Evolutionary conservation across 228 moss, liverwort and hornwort genomes (phyloP).

Genomic region (Sphagnum fallax): DNA sequence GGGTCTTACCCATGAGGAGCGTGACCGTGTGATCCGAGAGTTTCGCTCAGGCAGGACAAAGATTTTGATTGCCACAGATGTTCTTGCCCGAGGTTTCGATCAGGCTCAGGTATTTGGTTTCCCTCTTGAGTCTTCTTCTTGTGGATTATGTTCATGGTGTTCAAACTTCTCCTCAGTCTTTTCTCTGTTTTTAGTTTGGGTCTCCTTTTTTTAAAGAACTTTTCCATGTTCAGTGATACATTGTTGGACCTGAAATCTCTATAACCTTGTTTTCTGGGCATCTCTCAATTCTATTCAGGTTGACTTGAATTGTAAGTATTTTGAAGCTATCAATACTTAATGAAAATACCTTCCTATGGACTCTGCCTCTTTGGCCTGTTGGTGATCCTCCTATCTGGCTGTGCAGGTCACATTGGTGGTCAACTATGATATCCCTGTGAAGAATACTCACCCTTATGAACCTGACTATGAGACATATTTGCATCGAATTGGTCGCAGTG

Average conservation of each 20-base stretch:
- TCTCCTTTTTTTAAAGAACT: not conserved
- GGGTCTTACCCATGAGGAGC: slow-evolving; percentile 80
- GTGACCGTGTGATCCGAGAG: slow-evolving; percentile 86
- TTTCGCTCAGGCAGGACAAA: slow-evolving; percentile 91
- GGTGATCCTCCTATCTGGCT: no score
- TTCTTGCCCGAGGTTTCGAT: slow-evolving; percentile 94
- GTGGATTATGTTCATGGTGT: not conserved
- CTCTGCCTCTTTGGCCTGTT: no score
- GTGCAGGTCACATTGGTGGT: slow-evolving; percentile 87
- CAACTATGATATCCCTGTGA: slow-evolving; percentile 83
- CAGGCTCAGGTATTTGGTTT: slow-evolving; percentile 71
- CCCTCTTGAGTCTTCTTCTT: no score
- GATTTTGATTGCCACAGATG: slow-evolving; percentile 89
- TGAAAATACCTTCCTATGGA: no score
- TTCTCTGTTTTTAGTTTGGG: not conserved
- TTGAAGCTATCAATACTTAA: no score
- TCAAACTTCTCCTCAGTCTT: no score
- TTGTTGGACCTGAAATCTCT: no score
- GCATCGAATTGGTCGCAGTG: slow-evolving; percentile 98
- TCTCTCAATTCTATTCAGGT: no score
- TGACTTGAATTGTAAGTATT: no score
- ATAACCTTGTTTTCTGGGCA: no score
- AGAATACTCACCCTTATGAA: slow-evolving; percentile 32
- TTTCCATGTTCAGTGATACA: no score
- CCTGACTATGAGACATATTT: slow-evolving; percentile 89